These are phyloP conservation scores for Termitomyces eurrhizus DNA, from an alignment of 768 basidiomycete genomes.

Conservation along the genomic window DNA sequence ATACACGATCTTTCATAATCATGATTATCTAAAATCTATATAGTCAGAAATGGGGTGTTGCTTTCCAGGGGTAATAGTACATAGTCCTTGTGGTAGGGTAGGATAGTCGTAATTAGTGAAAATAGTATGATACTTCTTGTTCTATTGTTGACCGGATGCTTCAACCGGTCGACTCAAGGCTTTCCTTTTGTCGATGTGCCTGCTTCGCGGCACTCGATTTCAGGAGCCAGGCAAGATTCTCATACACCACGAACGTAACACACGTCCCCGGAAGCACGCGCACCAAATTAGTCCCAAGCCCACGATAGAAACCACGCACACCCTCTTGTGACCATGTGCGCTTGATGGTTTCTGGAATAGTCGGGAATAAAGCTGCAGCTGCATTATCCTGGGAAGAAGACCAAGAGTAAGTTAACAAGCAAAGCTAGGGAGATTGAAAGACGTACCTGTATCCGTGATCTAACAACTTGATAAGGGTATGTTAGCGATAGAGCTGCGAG, in stretches of 20 bases:
- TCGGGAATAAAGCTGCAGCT: conserved; percentile 66
- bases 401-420: neutral
- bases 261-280: conserved; percentile 96
- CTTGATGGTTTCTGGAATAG: conserved; percentile 75
- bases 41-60: neutral
- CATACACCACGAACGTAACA: conserved; percentile 97
- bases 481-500: conserved; percentile 77
- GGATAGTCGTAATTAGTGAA: conserved; percentile 6
- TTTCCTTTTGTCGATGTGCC: conserved; percentile 24
- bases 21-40: neutral
- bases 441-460: conserved; percentile 86
- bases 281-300: conserved; percentile 89
- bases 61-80: conserved; percentile 5
- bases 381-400: conserved; percentile 54
- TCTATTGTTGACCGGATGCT: neutral
- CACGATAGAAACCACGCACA: conserved; percentile 86
- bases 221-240: conserved; percentile 83
- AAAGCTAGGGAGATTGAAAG: conserved; percentile 1
- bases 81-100: conserved; percentile 10
- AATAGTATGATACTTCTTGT: conserved; percentile 7
- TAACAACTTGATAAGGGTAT: conserved; percentile 97
- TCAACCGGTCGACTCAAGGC: conserved; percentile 1
- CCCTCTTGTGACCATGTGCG: conserved; percentile 84
- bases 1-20: neutral
- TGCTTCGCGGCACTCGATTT: conserved; percentile 59